Evolutionary conservation across 192 early-diverging fungal species (phyloP).

Genomic region (Radiomyces spectabilis): DNA sequence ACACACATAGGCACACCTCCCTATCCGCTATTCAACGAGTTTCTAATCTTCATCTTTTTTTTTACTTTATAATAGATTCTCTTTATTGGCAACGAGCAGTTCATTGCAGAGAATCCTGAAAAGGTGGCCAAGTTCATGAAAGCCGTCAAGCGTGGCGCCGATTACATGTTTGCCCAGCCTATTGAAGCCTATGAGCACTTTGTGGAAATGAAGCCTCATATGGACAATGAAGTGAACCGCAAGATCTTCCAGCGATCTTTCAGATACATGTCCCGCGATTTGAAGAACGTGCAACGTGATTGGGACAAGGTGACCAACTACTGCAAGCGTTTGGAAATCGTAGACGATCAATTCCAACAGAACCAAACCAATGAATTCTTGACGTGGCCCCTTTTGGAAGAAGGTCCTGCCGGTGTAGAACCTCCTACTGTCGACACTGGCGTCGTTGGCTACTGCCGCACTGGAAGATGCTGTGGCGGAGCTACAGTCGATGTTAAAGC

Average conservation of each 20-base stretch:
- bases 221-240: constrained; percentile 40
- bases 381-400: constrained; percentile 26
- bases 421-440: constrained; percentile 29
- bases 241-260: constrained; percentile 56
- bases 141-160: constrained; percentile 41
- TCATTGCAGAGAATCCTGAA: constrained; percentile 45
- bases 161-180: constrained; percentile 46
- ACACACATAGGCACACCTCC: no score
- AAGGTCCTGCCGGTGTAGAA: constrained; percentile 18
- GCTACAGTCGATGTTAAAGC: neutral
- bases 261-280: constrained; percentile 50
- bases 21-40: no score
- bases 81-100: constrained; percentile 56
- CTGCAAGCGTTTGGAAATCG: constrained; percentile 48
- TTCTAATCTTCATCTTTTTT: no score
- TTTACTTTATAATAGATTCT: constrained; percentile 30
- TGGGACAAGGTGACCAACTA: constrained; percentile 62
- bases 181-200: constrained; percentile 40
- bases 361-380: constrained; percentile 59
- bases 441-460: constrained; percentile 23
- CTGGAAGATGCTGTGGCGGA: neutral
- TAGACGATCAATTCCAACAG: constrained; percentile 43
- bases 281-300: constrained; percentile 54
- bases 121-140: constrained; percentile 49
- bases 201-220: constrained; percentile 53